Base-by-base conservation (phyloP, 2,329 filamentous ascomycete genomes). In the Xylariaceae sp. region DNA sequence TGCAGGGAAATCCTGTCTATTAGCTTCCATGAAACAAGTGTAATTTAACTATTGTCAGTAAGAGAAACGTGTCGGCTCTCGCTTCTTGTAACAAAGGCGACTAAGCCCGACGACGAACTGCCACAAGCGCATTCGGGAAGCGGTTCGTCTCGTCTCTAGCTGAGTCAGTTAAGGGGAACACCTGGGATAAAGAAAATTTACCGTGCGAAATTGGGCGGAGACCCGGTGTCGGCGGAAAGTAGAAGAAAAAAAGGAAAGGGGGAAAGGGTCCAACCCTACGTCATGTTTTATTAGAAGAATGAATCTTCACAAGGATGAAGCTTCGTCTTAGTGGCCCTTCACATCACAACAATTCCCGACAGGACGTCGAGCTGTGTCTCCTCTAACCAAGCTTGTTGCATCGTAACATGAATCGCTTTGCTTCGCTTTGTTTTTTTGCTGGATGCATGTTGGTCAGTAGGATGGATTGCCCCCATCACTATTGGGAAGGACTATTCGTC, bases 161-260 rank as follows among this genome's bases (percentile, higher is more conserved):
- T 34, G 29, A 24, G 16, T 43, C 39, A 49, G 45, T 44, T 58
- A 49, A 58, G 44, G 49, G 43, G 40, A 44, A 6, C 11, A 39
- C 28, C 21, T n/a, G n/a, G 31, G 14, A 44, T 24, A 17, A 8
- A 24, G 23, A 34, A 47, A 47, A 43, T 24, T 24, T 34, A n/a
- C n/a, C n/a, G n/a, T n/a, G n/a, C n/a, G n/a, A n/a, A n/a, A n/a
- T n/a, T n/a, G n/a, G n/a, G n/a, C n/a, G n/a, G 31, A 53, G 48
- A 19, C 33, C 54, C 54, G 54, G 54, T 57, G 54, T 57, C 54
- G 54, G 54, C 44, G 41, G 16, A 52, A 29, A 24, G 11, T 12
- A 9, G 33, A 5, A 46, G 21, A 34, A 23, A 14, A 11, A 16
- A 26, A 37, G 6, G 29, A 26, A 6, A 14, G 12, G 16, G 9